Evolutionary conservation across 495 filamentous ascomycete species (phyloP).

Genomic region (Neurospora terricola): DNA sequence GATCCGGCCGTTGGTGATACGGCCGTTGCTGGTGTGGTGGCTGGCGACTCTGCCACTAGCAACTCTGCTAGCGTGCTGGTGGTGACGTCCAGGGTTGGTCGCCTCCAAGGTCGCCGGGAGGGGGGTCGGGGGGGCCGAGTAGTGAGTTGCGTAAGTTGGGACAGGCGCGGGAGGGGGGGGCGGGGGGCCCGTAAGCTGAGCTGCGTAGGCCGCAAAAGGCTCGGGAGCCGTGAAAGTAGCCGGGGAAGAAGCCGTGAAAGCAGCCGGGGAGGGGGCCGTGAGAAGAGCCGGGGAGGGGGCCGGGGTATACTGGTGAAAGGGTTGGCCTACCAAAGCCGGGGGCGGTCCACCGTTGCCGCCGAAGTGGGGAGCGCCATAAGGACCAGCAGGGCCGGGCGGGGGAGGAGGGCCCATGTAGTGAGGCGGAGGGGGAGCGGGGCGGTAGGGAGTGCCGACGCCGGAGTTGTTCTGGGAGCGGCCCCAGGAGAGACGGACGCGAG

Average conservation of each 20-base stretch:
- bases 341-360: conserved; percentile 9
- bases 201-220: background rate
- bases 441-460: conserved; percentile 93
- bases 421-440: conserved; percentile 86
- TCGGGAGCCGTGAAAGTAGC: background rate
- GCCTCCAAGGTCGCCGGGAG: background rate
- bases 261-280: background rate
- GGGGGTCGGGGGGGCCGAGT: background rate
- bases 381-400: conserved; percentile 18
- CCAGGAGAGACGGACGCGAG: conserved; percentile 93
- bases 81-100: background rate
- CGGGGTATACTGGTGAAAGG: background rate
- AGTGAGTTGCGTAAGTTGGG: no score
- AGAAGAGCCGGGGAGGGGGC: background rate
- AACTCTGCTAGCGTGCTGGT: background rate
- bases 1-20: background rate
- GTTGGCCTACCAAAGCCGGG: background rate
- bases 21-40: background rate
- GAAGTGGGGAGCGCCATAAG: conserved; percentile 17
- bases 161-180: background rate
- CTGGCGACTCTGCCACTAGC: background rate
- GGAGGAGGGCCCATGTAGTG: conserved; percentile 42
- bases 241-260: background rate
- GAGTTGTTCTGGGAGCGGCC: conserved; percentile 99
- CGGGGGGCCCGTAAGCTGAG: background rate